Conservation (phyloP, 108 stramenopile species). For the Stephanodiscus triporus region DNA sequence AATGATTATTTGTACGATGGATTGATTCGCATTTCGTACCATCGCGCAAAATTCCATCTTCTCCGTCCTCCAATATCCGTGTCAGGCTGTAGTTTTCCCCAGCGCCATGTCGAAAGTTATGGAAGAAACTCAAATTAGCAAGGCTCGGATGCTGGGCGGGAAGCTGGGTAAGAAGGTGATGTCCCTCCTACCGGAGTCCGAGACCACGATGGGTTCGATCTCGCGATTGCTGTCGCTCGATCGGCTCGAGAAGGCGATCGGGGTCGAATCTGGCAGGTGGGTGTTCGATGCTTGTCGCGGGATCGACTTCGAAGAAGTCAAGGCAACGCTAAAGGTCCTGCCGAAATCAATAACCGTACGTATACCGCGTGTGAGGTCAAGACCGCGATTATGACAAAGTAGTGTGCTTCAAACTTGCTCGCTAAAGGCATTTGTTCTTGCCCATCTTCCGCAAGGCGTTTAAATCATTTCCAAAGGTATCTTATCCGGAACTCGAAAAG, state of each 20-base stretch:
- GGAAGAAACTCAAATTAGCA: conserved; percentile 67
- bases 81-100: conserved; percentile 66
- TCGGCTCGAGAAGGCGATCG: conserved; percentile 53
- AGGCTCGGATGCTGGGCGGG: conserved; percentile 86
- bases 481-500: conserved; percentile 54
- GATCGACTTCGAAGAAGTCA: conserved; percentile 70
- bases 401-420: neutral
- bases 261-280: conserved; percentile 59
- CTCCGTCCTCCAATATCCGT: neutral
- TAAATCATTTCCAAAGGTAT: conserved; percentile 67
- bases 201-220: conserved; percentile 57
- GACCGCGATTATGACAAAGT: neutral
- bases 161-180: conserved; percentile 70
- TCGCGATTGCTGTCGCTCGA: conserved; percentile 65
- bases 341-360: conserved; percentile 75
- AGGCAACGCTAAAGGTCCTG: conserved; percentile 65
- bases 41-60: neutral
- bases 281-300: conserved; percentile 77
- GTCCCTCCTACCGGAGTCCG: conserved; percentile 48
- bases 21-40: neutral
- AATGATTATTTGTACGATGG: neutral
- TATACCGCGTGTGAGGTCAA: neutral
- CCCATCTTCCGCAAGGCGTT: conserved; percentile 60
- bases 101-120: conserved; percentile 57
- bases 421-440: neutral